These are phyloP conservation scores for Fusarium pseudograminearum DNA, from an alignment of 2,329 filamentous ascomycete species.

Conservation along the genomic window DNA sequence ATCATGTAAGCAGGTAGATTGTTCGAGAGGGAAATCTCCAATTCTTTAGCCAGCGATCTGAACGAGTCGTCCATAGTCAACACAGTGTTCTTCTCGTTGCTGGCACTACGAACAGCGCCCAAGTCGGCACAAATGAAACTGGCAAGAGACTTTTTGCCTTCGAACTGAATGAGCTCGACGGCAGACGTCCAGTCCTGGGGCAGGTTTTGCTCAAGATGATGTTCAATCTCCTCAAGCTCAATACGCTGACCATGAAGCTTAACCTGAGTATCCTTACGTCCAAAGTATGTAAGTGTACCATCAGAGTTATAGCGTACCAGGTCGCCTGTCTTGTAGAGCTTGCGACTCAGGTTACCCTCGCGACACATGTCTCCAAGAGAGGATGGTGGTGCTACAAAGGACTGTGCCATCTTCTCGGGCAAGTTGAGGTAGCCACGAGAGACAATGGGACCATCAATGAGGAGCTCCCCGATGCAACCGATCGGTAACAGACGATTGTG, in stretches of 20 bases:
- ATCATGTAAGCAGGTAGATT: slow-evolving; percentile 55
- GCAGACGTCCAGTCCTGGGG: slow-evolving; percentile 25
- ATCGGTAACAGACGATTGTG: slow-evolving; percentile 18
- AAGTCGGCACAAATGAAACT: slow-evolving; percentile 35
- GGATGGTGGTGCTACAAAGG: slow-evolving; percentile 21
- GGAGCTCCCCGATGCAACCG: slow-evolving; percentile 28
- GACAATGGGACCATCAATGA: slow-evolving; percentile 38
- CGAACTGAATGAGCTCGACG: slow-evolving; percentile 34
- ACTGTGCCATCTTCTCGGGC: slow-evolving; percentile 24
- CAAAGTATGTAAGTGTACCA: slow-evolving; percentile 59
- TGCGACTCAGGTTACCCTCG: background rate
- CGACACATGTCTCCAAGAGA: background rate
- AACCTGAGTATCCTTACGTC: slow-evolving; percentile 68
- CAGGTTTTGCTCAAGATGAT: slow-evolving; percentile 51
- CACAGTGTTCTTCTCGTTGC: background rate
- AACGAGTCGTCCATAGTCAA: slow-evolving; percentile 8
- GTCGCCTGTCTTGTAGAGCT: slow-evolving; percentile 62
- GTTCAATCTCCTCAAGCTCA: slow-evolving; percentile 62
- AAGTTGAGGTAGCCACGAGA: slow-evolving; percentile 38
- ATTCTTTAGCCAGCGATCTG: slow-evolving; percentile 5
- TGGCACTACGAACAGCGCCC: slow-evolving; percentile 7
- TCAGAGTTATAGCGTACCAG: slow-evolving; percentile 58
- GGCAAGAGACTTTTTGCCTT: slow-evolving; percentile 33
- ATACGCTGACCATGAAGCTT: slow-evolving; percentile 70
- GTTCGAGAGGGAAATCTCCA: slow-evolving; percentile 10